Percentiles rank a stretch among this genome's conserved stretches.
Conservation (phyloP, 495 filamentous ascomycete species). For the Penicillium canariense region DNA sequence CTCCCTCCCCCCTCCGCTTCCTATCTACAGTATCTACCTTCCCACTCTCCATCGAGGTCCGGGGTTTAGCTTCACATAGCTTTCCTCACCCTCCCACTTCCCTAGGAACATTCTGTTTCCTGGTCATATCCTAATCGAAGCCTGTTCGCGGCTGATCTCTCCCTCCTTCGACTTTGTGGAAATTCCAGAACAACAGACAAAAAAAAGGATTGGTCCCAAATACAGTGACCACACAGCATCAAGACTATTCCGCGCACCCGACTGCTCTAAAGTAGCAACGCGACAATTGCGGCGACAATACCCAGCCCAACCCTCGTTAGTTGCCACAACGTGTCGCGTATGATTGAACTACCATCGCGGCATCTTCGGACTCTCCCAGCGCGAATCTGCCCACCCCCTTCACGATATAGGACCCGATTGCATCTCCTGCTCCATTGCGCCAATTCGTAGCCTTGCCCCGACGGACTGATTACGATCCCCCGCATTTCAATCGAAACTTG, state of each 20-base stretch:
- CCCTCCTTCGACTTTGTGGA: not conserved
- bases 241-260: not conserved
- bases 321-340: no score
- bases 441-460: conserved; percentile 20
- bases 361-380: not conserved
- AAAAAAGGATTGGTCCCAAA: conserved; percentile 12
- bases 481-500: not conserved
- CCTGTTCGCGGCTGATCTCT: not conserved
- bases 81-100: conserved; percentile 2
- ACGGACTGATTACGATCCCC: not conserved
- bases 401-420: conserved; percentile 1
- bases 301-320: not conserved
- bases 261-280: conserved; percentile 19
- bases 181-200: conserved; percentile 10
- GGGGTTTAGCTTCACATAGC: conserved; percentile 20
- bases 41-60: conserved; percentile 1
- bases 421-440: conserved; percentile 12
- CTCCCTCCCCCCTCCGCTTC: not conserved
- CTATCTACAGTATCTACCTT: not conserved
- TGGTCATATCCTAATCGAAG: not conserved
- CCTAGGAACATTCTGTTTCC: not conserved
- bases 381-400: conserved; percentile 3
- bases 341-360: conserved; percentile 5
- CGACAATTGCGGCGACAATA: conserved; percentile 2
- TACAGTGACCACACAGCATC: conserved; percentile 6